Evolutionary conservation across 805 yeast species (phyloP), one percentile per base, ranked within the genome.

Genomic region (Kuraishia capsulata): DNA sequence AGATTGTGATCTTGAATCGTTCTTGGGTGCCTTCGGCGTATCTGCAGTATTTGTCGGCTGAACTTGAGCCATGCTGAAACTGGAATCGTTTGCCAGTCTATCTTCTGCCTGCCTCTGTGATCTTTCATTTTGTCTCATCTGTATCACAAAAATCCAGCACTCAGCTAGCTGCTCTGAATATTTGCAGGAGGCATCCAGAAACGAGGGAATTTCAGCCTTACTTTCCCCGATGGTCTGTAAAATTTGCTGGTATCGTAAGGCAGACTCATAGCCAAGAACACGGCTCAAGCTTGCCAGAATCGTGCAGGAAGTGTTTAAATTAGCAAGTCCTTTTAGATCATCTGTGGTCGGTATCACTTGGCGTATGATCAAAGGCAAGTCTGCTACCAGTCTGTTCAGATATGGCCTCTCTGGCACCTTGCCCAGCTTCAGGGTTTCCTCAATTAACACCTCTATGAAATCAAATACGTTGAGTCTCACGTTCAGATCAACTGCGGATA

Each of bases 401-500:
- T 45, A 52, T 4, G 52, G 51, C 9, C 23, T 40, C n/a, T n/a
- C 19, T 4, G 30, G 17, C 13, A 5, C 14, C 14, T 13, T 16
- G 25, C 30, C 9, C 39, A n/a, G 39, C 34, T 13, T 16, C 17
- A 29, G 36, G 4, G 28, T 24, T 33, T 33, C 39, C 35, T 57
- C 47, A 2, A 76, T 62, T 28, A 84, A 55, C n/a, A 76, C 70
- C 43, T 84, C 90, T 3, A 86, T 53, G 48, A 84, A 78, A 51
- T 76, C 84, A 42, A 85, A 67, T 5, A 84, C 67, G 44, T 80
- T 83, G 32, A 84, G 65, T 42, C 84, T 67, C 30, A 70, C 60
- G 50, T 84, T 82, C 33, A 84, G 48, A 59, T 76, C 77, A 13
- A 72, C 61, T 20, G 53, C 53, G 21, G 67, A 69, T 17, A 80